Conservation (phyloP, 345 rosid genomes). For the Mallotus nudiflorus region DNA sequence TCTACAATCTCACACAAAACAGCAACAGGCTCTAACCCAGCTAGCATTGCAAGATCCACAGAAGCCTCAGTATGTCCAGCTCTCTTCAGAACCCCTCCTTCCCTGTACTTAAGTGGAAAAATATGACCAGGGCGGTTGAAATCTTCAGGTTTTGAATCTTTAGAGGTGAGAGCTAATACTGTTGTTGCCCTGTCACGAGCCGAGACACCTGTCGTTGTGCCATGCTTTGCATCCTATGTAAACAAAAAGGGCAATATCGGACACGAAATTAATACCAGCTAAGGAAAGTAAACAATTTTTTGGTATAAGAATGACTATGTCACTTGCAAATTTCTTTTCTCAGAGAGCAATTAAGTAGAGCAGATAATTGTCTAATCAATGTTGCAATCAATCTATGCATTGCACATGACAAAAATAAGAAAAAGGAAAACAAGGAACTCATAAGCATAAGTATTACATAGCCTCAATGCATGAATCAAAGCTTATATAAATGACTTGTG, state of each 20-base stretch:
- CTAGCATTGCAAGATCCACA: constrained; percentile 32
- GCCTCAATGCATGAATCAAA: background rate
- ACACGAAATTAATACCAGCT: background rate
- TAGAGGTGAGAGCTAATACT: constrained; percentile 26
- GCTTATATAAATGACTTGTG: background rate
- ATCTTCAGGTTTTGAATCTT: constrained; percentile 30
- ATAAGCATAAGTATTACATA: background rate
- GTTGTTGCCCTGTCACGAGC: constrained; percentile 34
- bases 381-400: background rate
- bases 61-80: constrained; percentile 40
- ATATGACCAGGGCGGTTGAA: constrained; percentile 39
- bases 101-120: constrained; percentile 35
- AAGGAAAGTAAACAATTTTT: background rate
- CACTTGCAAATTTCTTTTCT: background rate
- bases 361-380: background rate
- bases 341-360: background rate
- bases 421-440: background rate
- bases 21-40: constrained; percentile 35
- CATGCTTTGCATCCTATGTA: constrained; percentile 29
- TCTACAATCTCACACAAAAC: constrained; percentile 38
- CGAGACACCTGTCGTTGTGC: constrained; percentile 37
- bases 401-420: background rate
- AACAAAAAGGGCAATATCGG: background rate
- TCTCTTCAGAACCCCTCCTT: constrained; percentile 36
- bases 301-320: background rate